phyloP scores from a whole-genome alignment of 1,284 basidiomycete species.

The Rhizopogon hawkerae region DNA sequence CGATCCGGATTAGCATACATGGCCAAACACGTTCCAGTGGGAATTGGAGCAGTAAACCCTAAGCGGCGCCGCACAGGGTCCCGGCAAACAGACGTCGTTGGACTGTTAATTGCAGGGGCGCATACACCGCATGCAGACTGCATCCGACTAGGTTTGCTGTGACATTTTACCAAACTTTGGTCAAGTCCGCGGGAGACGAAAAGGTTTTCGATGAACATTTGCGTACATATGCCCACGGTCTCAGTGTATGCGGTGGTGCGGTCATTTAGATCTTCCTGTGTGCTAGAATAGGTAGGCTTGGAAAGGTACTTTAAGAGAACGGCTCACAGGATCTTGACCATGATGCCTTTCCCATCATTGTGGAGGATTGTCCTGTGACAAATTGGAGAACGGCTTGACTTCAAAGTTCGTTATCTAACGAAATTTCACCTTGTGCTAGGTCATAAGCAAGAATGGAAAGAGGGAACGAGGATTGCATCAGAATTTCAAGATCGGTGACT shows the following conservation, averaged over 20 bases:
- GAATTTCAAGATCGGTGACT: too few relatives aligned
- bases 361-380: background rate
- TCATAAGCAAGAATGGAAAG: too few relatives aligned
- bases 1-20: background rate
- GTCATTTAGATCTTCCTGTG: background rate
- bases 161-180: slow-evolving; percentile 1
- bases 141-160: background rate
- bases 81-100: background rate
- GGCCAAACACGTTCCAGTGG: background rate
- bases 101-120: slow-evolving; percentile 6
- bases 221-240: slow-evolving; percentile 1
- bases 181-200: slow-evolving; percentile 6
- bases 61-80: slow-evolving; percentile 1
- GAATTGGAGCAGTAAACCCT: background rate
- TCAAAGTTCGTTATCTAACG: too few relatives aligned
- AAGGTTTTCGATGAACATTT: too few relatives aligned
- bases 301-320: background rate
- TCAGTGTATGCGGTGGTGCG: background rate
- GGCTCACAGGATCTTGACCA: background rate
- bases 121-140: slow-evolving; percentile 1
- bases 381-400: background rate
- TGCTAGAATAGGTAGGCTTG: background rate
- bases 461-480: too few relatives aligned
- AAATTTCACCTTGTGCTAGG: too few relatives aligned
- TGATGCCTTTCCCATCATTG: background rate